Evolutionary conservation across 192 early-diverging fungal species (phyloP), one percentile per base, ranked within the genome.

Genomic region (Podila horticola): DNA sequence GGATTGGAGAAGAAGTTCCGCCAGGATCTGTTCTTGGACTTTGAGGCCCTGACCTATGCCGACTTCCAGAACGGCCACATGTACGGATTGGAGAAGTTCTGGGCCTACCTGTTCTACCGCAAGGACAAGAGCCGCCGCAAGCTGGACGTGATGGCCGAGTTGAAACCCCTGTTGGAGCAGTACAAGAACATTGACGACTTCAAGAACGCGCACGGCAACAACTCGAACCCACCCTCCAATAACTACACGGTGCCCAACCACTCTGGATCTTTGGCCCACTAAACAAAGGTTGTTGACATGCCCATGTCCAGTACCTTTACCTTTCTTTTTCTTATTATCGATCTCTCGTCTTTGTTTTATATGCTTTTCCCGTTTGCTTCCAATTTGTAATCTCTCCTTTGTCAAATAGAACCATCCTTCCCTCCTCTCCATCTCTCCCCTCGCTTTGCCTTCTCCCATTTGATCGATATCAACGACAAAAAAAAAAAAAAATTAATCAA

Each of bases 31-130:
- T 96, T 97, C 82, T 82, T 90, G 34, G 96, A 99, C 74, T 97
- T 99, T 84, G 92, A 97, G 85, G 88, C 88, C 2, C 74, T 95
- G 74, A 93, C 94, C 10, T 88, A 92, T 63, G 86, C 87, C 71
- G 97, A 99, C 70, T 87, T 90, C 67, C 86, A 89, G 61, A 90
- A 89, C 67, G 90, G 90, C 62, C 86, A 92, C 75, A 85, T 95
- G 72, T 97, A 97, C 71, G 97, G 97, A 11, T 84, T 97, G 62
- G 96, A 97, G 72, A 97, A 99, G 83, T 95, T 99, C 83, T 99
- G 96, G 96, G 96, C 96, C 7, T 97, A 95, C 74, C 84, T 97
- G 67, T 90, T 88, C 79, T 97, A 95, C 84, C 92, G 95, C 71
- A 95, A 96, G 87, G 92, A 94, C 79, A 94, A 93, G 81, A 84